Conservation (phyloP, 805 yeast species). For the Torulaspora franciscae region DNA sequence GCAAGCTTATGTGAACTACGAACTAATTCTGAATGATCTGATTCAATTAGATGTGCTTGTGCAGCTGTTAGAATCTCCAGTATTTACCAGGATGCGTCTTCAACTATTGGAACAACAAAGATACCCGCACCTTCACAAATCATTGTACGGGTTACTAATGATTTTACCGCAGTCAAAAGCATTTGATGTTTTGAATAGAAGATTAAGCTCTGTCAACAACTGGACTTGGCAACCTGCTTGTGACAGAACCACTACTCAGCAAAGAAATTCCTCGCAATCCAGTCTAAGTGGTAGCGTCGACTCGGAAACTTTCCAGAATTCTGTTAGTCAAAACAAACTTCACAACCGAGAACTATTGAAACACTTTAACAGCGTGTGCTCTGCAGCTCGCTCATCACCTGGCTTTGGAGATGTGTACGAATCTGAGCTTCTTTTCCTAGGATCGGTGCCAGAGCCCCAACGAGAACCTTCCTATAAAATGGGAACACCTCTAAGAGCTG, state of each 20-base stretch:
- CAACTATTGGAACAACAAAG: constrained; percentile 85
- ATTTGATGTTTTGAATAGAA: constrained; percentile 69
- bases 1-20: constrained; percentile 74
- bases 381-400: constrained; percentile 13
- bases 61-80: constrained; percentile 88
- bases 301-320: constrained; percentile 22
- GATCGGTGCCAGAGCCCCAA: constrained; percentile 6
- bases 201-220: constrained; percentile 48
- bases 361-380: constrained; percentile 28
- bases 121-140: constrained; percentile 75
- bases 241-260: constrained; percentile 6
- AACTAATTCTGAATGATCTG: constrained; percentile 63
- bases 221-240: constrained; percentile 24
- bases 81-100: constrained; percentile 77
- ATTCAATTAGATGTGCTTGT: constrained; percentile 87
- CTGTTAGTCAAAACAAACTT: constrained; percentile 28
- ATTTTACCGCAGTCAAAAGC: constrained; percentile 90
- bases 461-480: constrained; percentile 6
- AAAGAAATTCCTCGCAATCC: constrained; percentile 9
- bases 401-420: constrained; percentile 14
- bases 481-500: constrained; percentile 3
- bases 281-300: constrained; percentile 13
- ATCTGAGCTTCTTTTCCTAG: constrained; percentile 13
- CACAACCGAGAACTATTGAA: constrained; percentile 30
- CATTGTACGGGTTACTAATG: constrained; percentile 90